A percentile compares a stretch with the other conserved stretches of the same genome.
These are phyloP conservation scores for Penicillium sp. DNA, from an alignment of 2,329 filamentous ascomycete species.

Conservation along the genomic window DNA sequence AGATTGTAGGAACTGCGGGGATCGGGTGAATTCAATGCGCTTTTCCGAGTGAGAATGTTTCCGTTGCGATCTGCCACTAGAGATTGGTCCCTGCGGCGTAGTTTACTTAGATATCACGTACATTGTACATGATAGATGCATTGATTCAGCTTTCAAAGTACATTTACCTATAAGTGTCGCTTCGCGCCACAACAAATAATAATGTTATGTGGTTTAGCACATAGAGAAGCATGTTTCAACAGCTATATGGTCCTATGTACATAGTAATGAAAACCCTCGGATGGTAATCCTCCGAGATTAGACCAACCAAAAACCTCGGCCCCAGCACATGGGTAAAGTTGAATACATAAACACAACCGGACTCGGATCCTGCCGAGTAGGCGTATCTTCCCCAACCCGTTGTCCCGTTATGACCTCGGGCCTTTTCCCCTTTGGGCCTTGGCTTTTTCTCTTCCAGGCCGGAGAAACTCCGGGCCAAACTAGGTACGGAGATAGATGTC, in stretches of 20 bases:
- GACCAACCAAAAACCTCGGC: conserved; percentile 7
- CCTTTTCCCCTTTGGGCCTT: conserved; percentile 1
- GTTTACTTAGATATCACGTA: neutral
- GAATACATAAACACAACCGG: conserved; percentile 1
- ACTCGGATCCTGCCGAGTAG: conserved; percentile 13
- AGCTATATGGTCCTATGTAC: too few relatives aligned
- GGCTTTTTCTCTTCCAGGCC: neutral
- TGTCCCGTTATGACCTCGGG: conserved; percentile 1
- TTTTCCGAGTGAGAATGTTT: neutral
- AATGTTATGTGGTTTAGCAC: too few relatives aligned
- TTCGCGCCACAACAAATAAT: too few relatives aligned
- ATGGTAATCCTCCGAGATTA: neutral
- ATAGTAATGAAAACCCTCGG: too few relatives aligned
- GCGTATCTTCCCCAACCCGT: conserved; percentile 20
- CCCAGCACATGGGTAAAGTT: conserved; percentile 9
- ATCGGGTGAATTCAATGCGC: conserved; percentile 6
- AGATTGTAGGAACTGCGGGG: conserved; percentile 1
- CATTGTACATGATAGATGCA: neutral
- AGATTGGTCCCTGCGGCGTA: conserved; percentile 6
- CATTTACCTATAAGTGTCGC: neutral
- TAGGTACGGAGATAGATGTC: neutral
- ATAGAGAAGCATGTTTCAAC: too few relatives aligned
- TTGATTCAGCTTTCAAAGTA: neutral
- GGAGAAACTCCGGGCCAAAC: conserved; percentile 1
- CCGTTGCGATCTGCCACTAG: conserved; percentile 23